A percentile compares a stretch with the other conserved stretches of the same genome.
Conservation (phyloP, 495 filamentous ascomycete genomes). For the Penicillium paxilli region DNA sequence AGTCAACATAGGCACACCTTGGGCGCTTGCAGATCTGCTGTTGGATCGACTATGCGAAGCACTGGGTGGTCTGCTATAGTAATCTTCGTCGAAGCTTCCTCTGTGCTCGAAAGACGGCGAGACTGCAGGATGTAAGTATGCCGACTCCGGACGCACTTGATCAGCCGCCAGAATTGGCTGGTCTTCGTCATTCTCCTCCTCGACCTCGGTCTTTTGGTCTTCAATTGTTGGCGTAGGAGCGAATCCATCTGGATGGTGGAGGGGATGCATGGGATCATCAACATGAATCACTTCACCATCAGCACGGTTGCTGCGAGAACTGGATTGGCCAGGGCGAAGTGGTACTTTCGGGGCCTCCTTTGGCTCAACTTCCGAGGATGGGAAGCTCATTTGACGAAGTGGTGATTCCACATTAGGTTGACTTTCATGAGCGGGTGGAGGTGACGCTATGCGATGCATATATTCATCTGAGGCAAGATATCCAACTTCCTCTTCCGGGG, state of each 20-base stretch:
- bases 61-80: constrained; percentile 53
- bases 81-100: constrained; percentile 58
- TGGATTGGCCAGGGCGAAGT: constrained; percentile 14
- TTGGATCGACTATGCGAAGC: constrained; percentile 64
- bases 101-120: constrained; percentile 64
- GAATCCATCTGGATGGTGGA: constrained; percentile 64
- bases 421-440: constrained; percentile 50
- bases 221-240: constrained; percentile 32
- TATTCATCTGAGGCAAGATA: constrained; percentile 81
- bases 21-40: constrained; percentile 69
- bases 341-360: constrained; percentile 4
- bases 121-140: constrained; percentile 71
- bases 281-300: constrained; percentile 71
- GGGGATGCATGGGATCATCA: constrained; percentile 63
- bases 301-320: constrained; percentile 34
- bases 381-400: constrained; percentile 54
- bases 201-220: constrained; percentile 7
- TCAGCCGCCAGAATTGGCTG: constrained; percentile 91
- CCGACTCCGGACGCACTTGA: constrained; percentile 77
- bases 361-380: constrained; percentile 30
- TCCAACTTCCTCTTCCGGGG: constrained; percentile 77
- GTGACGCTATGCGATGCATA: constrained; percentile 66
- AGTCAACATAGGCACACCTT: constrained; percentile 46
- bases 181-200: constrained; percentile 39
- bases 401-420: constrained; percentile 58